phyloP scores from a whole-genome alignment of 202 grass and related monocot species.

The Carex sylvatica region DNA sequence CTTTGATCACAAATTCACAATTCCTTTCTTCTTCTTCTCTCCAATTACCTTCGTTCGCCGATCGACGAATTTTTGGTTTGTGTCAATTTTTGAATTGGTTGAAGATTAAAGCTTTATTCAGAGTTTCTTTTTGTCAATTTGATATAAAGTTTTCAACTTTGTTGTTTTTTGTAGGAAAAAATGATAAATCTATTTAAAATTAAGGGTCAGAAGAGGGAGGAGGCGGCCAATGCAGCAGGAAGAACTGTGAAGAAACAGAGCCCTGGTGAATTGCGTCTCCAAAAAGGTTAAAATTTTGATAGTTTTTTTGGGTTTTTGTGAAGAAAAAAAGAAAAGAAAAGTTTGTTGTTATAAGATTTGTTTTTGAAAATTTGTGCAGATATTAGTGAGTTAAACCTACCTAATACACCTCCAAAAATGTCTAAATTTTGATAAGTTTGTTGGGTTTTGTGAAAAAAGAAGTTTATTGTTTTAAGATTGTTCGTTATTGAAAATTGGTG shows the following conservation, averaged over 20 bases:
- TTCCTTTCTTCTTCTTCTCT: constrained; percentile 4
- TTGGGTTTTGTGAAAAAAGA: no score
- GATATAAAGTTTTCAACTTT: neutral
- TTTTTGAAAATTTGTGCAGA: no score
- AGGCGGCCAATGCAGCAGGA: constrained; percentile 47
- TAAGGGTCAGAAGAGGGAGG: constrained; percentile 66
- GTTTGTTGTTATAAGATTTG: no score
- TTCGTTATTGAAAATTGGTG: no score
- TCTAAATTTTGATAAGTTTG: no score
- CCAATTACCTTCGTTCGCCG: neutral
- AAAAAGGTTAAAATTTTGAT: constrained; percentile 52
- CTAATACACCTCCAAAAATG: no score
- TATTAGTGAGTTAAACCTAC: no score
- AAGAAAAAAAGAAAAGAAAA: no score
- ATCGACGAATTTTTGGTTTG: neutral
- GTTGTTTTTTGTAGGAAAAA: neutral
- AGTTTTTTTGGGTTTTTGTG: neutral
- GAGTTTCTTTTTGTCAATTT: neutral
- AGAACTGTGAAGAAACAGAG: constrained; percentile 66
- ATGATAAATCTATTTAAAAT: constrained; percentile 92
- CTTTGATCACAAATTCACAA: constrained; percentile 10
- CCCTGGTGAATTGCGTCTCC: constrained; percentile 68
- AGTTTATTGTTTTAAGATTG: no score
- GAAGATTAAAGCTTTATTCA: neutral
- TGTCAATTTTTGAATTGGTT: neutral